These are phyloP conservation scores for Aspergillus fischeri DNA, from an alignment of 2,329 filamentous ascomycete genomes.

Conservation along the genomic window DNA sequence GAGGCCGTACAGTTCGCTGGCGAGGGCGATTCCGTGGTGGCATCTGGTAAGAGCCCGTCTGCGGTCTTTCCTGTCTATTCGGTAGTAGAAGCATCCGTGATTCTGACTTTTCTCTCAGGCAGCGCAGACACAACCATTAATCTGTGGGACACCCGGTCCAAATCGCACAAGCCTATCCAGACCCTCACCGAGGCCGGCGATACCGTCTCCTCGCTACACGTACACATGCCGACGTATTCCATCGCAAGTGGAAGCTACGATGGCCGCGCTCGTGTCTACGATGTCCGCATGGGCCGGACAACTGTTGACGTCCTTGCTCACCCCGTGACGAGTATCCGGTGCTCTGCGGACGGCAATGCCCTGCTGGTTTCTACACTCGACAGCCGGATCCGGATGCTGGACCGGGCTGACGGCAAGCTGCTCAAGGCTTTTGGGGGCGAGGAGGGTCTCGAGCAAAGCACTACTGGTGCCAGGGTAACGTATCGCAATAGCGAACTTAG, in stretches of 20 bases:
- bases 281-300: conserved; percentile 69
- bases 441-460: conserved; percentile 9
- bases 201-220: conserved; percentile 39
- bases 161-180: conserved; percentile 40
- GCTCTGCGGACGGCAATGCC: conserved; percentile 69
- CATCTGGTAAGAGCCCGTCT: conserved; percentile 47
- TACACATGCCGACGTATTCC: conserved; percentile 37
- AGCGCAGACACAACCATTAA: conserved; percentile 42
- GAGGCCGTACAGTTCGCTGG: conserved; percentile 79
- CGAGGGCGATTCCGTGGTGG: conserved; percentile 66
- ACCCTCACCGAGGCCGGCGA: conserved; percentile 39
- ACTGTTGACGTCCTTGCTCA: conserved; percentile 64
- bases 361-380: conserved; percentile 73
- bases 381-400: conserved; percentile 73
- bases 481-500: conserved; percentile 66
- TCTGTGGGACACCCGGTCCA: conserved; percentile 40
- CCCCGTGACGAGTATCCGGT: conserved; percentile 69
- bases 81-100: background rate
- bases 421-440: conserved; percentile 64
- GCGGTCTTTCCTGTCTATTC: background rate
- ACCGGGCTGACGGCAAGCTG: conserved; percentile 68
- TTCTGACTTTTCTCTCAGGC: conserved; percentile 24
- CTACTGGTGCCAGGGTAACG: background rate
- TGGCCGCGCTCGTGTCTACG: conserved; percentile 75
- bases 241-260: conserved; percentile 79